Base-by-base conservation (phyloP, 2,329 filamentous ascomycete species). In the Aspergillus pseudoglaucus region DNA sequence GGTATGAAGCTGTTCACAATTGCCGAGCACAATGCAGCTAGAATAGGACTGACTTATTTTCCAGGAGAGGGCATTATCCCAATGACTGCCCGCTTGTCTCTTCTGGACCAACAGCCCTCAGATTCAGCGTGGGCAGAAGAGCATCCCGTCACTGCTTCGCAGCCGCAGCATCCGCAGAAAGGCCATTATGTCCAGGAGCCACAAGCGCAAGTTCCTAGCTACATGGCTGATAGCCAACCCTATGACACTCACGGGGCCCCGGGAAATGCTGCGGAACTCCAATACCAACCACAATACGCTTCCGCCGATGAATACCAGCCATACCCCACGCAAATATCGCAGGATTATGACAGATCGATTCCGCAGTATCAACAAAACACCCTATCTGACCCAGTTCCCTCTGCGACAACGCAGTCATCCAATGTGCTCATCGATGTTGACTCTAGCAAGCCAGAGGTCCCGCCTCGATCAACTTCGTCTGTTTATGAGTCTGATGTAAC, bases 81-180 rank as follows among this genome's bases (percentile, higher is more conserved):
- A 1, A 69, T 69, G 66, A 67, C 66, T 33, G 66, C 66, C 4
- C 62, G 65, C 3, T 48, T 69, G 44, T 69, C 66, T 17, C 55
- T 69, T 25, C 52, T 68, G n/a, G 66, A 69, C 30, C 48, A 58
- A 18, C 49, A 56, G 3, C 57, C 53, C 9, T 42, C 58, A 10
- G 56, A 62, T 35, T 57, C 58, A 6, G 59, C 62, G 3, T 67
- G 64, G 65, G 49, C 52, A 14, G 56, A 55, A 38, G 53, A 61
- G 18, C 47, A 49, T 10, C 47, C 57, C 9, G 43, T n/a, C 30
- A 27, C 51, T 45, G 40, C 47, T 12, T 30, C 50, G 25, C 47
- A 53, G 41, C 49, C 46, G 1, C 37, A 9, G 17, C 12, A 38
- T 27, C 9, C 53, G 35, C 14, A 17, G 23, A 54, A 30, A 9